Evolutionary conservation across 2,329 filamentous ascomycete species (phyloP).

Genomic region (Trichoderma citrinoviride): DNA sequence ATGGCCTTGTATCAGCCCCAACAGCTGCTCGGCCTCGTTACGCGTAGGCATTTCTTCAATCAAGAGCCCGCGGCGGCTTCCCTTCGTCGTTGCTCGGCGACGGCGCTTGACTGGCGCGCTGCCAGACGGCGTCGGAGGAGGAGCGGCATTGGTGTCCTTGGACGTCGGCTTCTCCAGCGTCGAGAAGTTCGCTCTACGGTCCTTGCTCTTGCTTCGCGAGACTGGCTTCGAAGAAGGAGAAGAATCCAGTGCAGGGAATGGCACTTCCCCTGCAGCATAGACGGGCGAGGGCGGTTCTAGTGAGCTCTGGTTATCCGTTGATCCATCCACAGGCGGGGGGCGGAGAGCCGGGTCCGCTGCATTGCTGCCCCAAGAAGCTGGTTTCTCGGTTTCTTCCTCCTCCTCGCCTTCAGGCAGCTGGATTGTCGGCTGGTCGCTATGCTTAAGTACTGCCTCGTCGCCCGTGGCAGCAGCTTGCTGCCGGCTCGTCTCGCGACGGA

Average conservation of each 20-base stretch:
- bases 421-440: slow-evolving; percentile 33
- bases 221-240: slow-evolving; percentile 32
- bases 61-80: slow-evolving; percentile 61
- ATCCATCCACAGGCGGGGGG: slow-evolving; percentile 28
- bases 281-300: slow-evolving; percentile 38
- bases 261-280: slow-evolving; percentile 42
- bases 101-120: slow-evolving; percentile 57
- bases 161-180: slow-evolving; percentile 49
- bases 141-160: slow-evolving; percentile 33
- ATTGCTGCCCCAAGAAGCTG: slow-evolving; percentile 4
- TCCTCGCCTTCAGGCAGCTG: slow-evolving; percentile 30
- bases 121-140: slow-evolving; percentile 31
- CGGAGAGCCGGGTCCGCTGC: slow-evolving; percentile 8
- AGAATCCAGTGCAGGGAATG: slow-evolving; percentile 49
- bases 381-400: slow-evolving; percentile 37
- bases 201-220: slow-evolving; percentile 41
- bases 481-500: slow-evolving; percentile 39
- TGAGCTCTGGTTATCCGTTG: slow-evolving; percentile 26
- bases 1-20: slow-evolving; percentile 80
- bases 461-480: slow-evolving; percentile 35
- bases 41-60: slow-evolving; percentile 74
- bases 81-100: slow-evolving; percentile 67
- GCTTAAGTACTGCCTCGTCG: slow-evolving; percentile 36
- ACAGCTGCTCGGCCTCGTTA: slow-evolving; percentile 75
- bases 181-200: slow-evolving; percentile 58